These are phyloP conservation scores for Gossypium raimondii DNA, from an alignment of 345 rosid species.

Conservation along the genomic window DNA sequence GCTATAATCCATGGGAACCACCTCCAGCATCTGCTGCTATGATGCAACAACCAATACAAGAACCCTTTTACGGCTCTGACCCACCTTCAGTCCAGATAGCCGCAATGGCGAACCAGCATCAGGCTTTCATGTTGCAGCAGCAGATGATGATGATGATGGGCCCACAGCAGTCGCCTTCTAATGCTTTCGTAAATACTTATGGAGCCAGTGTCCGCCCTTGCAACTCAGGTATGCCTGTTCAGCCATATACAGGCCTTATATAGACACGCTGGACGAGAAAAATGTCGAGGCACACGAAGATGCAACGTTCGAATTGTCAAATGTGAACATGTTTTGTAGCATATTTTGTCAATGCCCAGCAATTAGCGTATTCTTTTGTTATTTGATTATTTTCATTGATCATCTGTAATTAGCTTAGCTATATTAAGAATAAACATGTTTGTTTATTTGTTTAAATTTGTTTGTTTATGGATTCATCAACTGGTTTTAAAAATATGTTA, in stretches of 20 bases:
- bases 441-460: too few relatives aligned
- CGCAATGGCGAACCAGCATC: constrained; percentile 66
- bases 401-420: too few relatives aligned
- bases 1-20: constrained; percentile 86
- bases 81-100: constrained; percentile 68
- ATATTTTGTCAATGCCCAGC: too few relatives aligned
- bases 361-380: too few relatives aligned
- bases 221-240: constrained; percentile 56
- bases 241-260: constrained; percentile 50
- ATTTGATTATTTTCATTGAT: too few relatives aligned
- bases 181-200: constrained; percentile 52
- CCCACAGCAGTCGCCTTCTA: constrained; percentile 45
- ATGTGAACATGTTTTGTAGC: too few relatives aligned
- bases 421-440: too few relatives aligned
- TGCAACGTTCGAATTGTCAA: neutral
- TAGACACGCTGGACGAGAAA: constrained; percentile 21
- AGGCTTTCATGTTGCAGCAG: constrained; percentile 58
- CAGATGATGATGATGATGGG: constrained; percentile 58
- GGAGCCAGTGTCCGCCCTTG: constrained; percentile 44
- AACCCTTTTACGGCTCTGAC: constrained; percentile 55
- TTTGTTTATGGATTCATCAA: too few relatives aligned
- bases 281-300: constrained; percentile 13
- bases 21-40: constrained; percentile 39
- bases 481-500: too few relatives aligned
- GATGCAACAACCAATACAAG: constrained; percentile 54